Base-by-base conservation (phyloP, 768 basidiomycete genomes). In the Mycena belliarum region DNA sequence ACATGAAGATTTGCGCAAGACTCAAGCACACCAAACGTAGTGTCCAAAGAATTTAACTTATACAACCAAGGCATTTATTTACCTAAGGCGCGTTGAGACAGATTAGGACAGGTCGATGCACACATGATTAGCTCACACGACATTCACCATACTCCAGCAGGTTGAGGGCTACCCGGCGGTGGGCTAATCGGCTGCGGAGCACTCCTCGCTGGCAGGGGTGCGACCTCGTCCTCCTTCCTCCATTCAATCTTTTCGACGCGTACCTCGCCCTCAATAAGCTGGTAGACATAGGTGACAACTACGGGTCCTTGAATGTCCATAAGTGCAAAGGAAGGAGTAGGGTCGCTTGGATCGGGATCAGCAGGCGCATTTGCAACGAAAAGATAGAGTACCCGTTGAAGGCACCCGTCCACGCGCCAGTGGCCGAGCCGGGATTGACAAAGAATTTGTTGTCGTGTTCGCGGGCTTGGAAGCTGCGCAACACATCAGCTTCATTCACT, bases 241-340 rank as follows among this genome's bases (percentile, higher is more conserved):
- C 86, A 92, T 70, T 92, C 90, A 53, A 93, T 88, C 78, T 93
- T 93, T 76, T 93, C 91, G 6, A 93, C 91, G n/a, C 91, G 81
- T 3, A 95, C 93, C 71, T 95, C 94, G 40, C 93, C 91, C 41
- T 95, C 93, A 43, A 96, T 89, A 28, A 96, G 84, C 68, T 95
- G 93, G 71, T 96, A 98, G 4, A 98, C 95, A 67, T 97, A 98
- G 3, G 96, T 98, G 25, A 97, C 95, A 32, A 99, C 91, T 10
- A 96, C 93, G 3, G 93, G 86, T 6, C 97, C 97, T 74, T 99
- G 97, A 33, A 99, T 88, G 70, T 98, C 97, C 89, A 99, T 93
- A 43, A 98, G 76, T 1, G 97, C 97, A 68, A 99, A 99, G 3
- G 93, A 95, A 0, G 97, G 96, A 2, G 83, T 93, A 3, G 90